Evolutionary conservation across 768 basidiomycete genomes (phyloP).

Genomic region (Suillus brevipes): DNA sequence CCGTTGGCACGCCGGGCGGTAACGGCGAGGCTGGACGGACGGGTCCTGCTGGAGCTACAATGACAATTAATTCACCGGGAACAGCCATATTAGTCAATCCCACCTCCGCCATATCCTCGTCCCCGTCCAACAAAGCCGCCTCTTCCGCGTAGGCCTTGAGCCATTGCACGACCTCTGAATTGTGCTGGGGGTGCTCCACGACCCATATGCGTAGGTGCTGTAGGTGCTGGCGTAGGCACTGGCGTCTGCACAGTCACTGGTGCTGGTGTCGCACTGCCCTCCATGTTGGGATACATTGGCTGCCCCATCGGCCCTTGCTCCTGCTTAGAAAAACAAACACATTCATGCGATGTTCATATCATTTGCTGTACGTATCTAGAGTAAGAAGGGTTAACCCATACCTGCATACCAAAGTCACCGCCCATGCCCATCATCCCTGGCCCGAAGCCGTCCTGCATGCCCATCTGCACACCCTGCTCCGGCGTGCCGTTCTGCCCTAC

Average conservation of each 20-base stretch:
- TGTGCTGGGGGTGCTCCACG: constrained; percentile 38
- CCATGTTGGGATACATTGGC: constrained; percentile 70
- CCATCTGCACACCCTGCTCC: constrained; percentile 40
- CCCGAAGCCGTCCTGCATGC: constrained; percentile 43
- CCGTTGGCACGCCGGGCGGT: constrained; percentile 85
- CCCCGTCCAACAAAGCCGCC: constrained; percentile 43
- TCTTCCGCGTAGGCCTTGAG: constrained; percentile 44
- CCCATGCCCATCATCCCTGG: constrained; percentile 69
- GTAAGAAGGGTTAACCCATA: constrained; percentile 39
- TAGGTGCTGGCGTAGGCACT: constrained; percentile 30
- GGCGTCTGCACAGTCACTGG: constrained; percentile 41
- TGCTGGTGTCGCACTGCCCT: constrained; percentile 49
- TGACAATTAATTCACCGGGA: neutral
- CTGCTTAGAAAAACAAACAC: constrained; percentile 36
- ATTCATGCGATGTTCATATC: constrained; percentile 31
- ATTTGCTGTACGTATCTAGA: constrained; percentile 38
- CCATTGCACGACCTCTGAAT: constrained; percentile 46
- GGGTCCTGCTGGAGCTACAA: constrained; percentile 47
- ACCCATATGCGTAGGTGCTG: constrained; percentile 28
- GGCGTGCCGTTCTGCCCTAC: constrained; percentile 39
- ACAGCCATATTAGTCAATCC: constrained; percentile 16
- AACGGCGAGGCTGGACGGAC: constrained; percentile 81
- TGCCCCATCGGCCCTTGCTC: constrained; percentile 64
- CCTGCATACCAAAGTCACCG: constrained; percentile 75
- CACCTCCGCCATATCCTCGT: constrained; percentile 41